A percentile compares a stretch with the other conserved stretches of the same genome.
phyloP scores from a whole-genome alignment of 139 green algal species.

The Raphidocelis subcapitata region DNA sequence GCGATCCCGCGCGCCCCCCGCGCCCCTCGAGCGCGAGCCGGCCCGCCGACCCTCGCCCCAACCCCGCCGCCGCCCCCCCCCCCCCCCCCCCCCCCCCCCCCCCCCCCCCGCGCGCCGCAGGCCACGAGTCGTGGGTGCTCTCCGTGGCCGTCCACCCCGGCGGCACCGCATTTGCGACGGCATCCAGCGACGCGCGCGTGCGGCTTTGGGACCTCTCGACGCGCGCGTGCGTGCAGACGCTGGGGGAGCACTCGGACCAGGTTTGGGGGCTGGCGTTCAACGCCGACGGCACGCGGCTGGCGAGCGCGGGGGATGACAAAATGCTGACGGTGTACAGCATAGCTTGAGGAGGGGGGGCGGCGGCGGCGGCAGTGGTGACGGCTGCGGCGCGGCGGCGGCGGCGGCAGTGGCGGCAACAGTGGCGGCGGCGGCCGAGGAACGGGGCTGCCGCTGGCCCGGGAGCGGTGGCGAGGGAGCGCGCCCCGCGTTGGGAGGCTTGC shows the following conservation, averaged over 20 bases:
- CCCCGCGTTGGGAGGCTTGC: too few relatives aligned
- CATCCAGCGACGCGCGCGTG: slow-evolving; percentile 75
- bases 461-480: too few relatives aligned
- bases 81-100: too few relatives aligned
- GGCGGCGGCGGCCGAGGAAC: not conserved
- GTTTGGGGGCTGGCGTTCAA: slow-evolving; percentile 77
- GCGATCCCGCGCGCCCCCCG: too few relatives aligned
- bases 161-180: slow-evolving; percentile 66
- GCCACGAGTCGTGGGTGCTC: slow-evolving; percentile 91
- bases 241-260: slow-evolving; percentile 76
- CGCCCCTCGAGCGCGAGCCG: too few relatives aligned
- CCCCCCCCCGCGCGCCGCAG: slow-evolving; percentile 28
- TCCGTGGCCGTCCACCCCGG: slow-evolving; percentile 71
- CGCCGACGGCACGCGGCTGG: slow-evolving; percentile 53
- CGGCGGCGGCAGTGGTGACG: not conserved
- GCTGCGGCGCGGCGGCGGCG: too few relatives aligned
- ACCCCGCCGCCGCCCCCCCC: too few relatives aligned
- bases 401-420: not conserved
- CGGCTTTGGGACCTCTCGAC: slow-evolving; percentile 88
- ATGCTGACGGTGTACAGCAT: slow-evolving; percentile 54
- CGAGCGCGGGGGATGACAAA: slow-evolving; percentile 70
- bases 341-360: slow-evolving; percentile 28
- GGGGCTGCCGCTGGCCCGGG: too few relatives aligned
- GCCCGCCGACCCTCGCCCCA: too few relatives aligned
- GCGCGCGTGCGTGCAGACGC: slow-evolving; percentile 69